Conservation (phyloP, 2,329 filamentous ascomycete genomes). For the Nannizziopsis arthrosporioides region DNA sequence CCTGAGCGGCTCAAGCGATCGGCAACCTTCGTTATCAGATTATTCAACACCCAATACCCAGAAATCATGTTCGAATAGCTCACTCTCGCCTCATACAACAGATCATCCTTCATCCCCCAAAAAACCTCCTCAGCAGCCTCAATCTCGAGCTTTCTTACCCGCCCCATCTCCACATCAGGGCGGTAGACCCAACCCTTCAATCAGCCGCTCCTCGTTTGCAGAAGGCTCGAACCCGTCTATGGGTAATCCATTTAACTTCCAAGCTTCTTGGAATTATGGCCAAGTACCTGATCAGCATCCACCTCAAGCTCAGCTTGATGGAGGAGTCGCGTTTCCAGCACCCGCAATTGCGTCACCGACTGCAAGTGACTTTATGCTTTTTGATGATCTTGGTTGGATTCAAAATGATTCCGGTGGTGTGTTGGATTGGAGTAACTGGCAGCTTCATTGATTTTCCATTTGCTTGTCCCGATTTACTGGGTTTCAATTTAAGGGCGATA, state of each 20-base stretch:
- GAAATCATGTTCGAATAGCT: conserved; percentile 29
- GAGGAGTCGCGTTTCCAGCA: background rate
- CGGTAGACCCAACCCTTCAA: background rate
- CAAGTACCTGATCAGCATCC: background rate
- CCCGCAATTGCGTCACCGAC: background rate
- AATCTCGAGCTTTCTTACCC: background rate
- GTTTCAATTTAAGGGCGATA: too few relatives aligned
- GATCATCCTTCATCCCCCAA: conserved; percentile 22
- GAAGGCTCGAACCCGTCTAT: background rate
- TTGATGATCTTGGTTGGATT: conserved; percentile 5
- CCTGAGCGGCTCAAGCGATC: conserved; percentile 22
- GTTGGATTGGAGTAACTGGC: conserved; percentile 8
- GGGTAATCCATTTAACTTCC: conserved; percentile 2
- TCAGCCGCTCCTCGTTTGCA: background rate
- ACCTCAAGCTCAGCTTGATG: background rate
- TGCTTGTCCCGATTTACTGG: too few relatives aligned
- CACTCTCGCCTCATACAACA: conserved; percentile 23
- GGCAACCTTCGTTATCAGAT: conserved; percentile 23
- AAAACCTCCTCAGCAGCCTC: conserved; percentile 1
- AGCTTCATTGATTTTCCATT: background rate
- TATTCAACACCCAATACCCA: conserved; percentile 28
- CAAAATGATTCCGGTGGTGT: background rate
- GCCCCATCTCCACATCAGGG: conserved; percentile 7
- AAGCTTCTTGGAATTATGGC: conserved; percentile 3
- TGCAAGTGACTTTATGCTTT: background rate